Base-by-base conservation (phyloP, 2,329 filamentous ascomycete genomes). In the Pseudogymnoascus pannorum region DNA sequence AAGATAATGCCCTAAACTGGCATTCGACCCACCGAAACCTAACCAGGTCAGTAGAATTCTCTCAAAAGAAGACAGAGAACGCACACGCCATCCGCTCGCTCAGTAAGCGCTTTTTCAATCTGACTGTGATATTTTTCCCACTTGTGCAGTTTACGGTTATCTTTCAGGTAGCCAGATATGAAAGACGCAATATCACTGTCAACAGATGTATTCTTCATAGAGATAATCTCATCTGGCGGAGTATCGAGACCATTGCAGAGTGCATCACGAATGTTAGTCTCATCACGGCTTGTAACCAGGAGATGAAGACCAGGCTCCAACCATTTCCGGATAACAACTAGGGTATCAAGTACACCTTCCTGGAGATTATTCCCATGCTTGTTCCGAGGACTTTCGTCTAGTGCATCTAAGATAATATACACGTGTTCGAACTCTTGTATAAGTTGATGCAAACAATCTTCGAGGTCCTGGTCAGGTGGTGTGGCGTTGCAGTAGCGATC, bases 11-110 rank as follows among this genome's bases (percentile, higher is more conserved):
- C 40, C 68, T 66, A 24, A 75, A 64, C 61, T 74, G 72, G 58
- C 72, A 75, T 38, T 70, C 69, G 0, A 72, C 73, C 72, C 72
- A 74, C 57, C 69, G 70, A 64, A 70, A 78, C 66, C 71, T 75
- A 59, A 60, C 71, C 63, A 42, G 54, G 63, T 58, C 24, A 18
- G 60, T 57, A 57, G 63, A 40, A 57, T 12, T 9, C 29, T 26
- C 20, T 42, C 69, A 57, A 16, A 66, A 40, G 26, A 65, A 70
- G 2, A 68, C 24, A 65, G 29, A 54, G 33, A 51, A 68, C 70
- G 64, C 65, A 75, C 73, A 74, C 70, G 40, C 73, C 73, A 11
- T 68, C 64, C 16, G 70, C 70, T 9, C 66, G 62, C 9, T 64
- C 51, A 3, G 67, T 63, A 2, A 75, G 63, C 16, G 65, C 67